A percentile compares a stretch with the other conserved stretches of the same genome.
Conservation (phyloP, 495 filamentous ascomycete genomes). For the Apiosordaria backusii region DNA sequence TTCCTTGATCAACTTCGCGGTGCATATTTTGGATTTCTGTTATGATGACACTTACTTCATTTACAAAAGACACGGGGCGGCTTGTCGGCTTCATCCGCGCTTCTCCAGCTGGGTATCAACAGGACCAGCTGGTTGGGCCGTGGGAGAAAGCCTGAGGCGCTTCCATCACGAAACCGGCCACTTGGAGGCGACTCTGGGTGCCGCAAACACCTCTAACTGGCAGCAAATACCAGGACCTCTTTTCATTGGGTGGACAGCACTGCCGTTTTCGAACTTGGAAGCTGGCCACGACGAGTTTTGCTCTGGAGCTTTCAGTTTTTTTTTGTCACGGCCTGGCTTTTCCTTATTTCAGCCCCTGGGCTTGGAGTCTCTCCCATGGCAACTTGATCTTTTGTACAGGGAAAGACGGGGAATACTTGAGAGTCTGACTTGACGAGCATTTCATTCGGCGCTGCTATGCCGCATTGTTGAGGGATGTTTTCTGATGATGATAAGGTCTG, state of each 20-base stretch:
- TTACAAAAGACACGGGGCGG: conserved; percentile 3
- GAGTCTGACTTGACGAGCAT: neutral
- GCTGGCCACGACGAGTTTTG: neutral
- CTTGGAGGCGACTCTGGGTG: conserved; percentile 26
- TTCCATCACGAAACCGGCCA: conserved; percentile 3
- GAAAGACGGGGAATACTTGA: neutral
- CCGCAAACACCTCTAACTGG: conserved; percentile 4
- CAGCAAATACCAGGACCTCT: neutral
- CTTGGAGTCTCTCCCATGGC: neutral
- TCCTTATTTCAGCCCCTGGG: neutral
- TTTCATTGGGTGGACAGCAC: neutral
- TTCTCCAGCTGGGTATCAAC: conserved; percentile 29
- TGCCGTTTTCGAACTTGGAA: neutral
- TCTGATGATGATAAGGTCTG: no score
- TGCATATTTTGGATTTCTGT: conserved; percentile 15
- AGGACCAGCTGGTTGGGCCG: conserved; percentile 26
- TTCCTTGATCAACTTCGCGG: neutral
- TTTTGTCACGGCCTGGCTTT: neutral
- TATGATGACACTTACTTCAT: conserved; percentile 7
- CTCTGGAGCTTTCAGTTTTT: neutral
- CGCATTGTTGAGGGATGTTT: no score
- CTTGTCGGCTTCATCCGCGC: neutral
- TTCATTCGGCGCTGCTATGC: neutral
- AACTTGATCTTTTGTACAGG: neutral
- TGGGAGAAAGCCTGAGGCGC: neutral